Base-by-base conservation (phyloP, 192 early-diverging fungal species). In the Gryganskiella cystojenkinii region DNA sequence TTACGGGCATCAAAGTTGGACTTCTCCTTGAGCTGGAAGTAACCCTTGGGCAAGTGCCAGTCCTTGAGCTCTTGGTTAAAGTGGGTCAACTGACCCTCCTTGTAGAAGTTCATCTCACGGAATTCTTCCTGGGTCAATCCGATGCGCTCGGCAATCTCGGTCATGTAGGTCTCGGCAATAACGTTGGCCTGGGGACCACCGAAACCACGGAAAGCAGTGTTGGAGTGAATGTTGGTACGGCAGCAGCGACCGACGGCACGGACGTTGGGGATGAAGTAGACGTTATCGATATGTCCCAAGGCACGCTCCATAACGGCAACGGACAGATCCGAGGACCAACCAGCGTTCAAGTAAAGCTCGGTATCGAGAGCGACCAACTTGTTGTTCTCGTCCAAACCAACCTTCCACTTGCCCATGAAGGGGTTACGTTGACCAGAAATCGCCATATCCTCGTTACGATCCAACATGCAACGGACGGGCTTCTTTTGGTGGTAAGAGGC, bases 151-250 rank as follows among this genome's bases (percentile, higher is more conserved):
- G 94, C 94, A 35, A 95, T 80, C 76, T 96, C 92, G 30, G 82
- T 85, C 47, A 96, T 90, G 67, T 86, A 92, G 25, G 87, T 88
- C 81, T 95, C 94, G 13, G 86, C 84, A 46, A 95, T 82, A 64
- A 95, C 84, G 90, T 94, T 92, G 42, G 90, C 93, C 81, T 96
- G 93, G 53, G 93, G 93, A 44, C 68, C 92, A 53, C 95, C 95
- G 67, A 95, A 96, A 30, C 94, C 88, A 65, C 95, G 85, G 86
- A 95, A 91, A 3, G 95, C 94, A 46, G 94, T 95, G 83, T 95
- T 95, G 62, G 92, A 91, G 69, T 92, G 88, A 35, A 89, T 86
- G 83, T 95, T 94, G 51, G 95, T 95, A 58, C 89, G 89, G 73
- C 93, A 95, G 28, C 94, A 75, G 45, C 83, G 80, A 46, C 95